phyloP scores from a whole-genome alignment of 1,284 basidiomycete species.

The Blastosporella zonata region DNA sequence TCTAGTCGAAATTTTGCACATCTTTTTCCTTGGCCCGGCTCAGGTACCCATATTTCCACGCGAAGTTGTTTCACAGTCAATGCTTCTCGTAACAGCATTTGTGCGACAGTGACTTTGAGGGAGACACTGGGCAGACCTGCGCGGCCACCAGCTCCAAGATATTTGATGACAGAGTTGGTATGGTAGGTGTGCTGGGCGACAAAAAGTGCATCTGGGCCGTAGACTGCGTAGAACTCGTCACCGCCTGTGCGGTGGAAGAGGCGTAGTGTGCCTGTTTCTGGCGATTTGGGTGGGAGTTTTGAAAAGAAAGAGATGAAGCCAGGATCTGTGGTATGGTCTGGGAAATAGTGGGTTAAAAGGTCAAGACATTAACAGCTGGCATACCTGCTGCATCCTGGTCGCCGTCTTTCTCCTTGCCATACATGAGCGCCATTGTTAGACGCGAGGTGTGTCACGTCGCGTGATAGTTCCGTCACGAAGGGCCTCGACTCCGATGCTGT shows the following conservation, averaged over 20 bases:
- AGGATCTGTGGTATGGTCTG: slow-evolving; percentile 61
- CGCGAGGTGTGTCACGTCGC: slow-evolving; percentile 17
- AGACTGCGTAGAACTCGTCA: slow-evolving; percentile 84
- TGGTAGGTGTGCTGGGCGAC: slow-evolving; percentile 86
- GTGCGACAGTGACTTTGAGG: slow-evolving; percentile 80
- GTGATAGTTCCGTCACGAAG: slow-evolving; percentile 13
- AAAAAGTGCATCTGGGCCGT: slow-evolving; percentile 86
- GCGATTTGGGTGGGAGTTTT: slow-evolving; percentile 63
- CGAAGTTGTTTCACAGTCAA: slow-evolving; percentile 88
- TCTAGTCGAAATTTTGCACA: slow-evolving; percentile 70
- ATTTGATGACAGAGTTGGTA: slow-evolving; percentile 84
- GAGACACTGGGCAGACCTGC: slow-evolving; percentile 71
- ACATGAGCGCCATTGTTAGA: slow-evolving; percentile 55
- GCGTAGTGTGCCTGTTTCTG: slow-evolving; percentile 72
- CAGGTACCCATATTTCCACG: slow-evolving; percentile 89
- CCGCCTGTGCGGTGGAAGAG: slow-evolving; percentile 69
- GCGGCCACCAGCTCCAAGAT: slow-evolving; percentile 64
- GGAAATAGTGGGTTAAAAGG: not conserved
- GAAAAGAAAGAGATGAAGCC: slow-evolving; percentile 77
- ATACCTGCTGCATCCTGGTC: slow-evolving; percentile 43
- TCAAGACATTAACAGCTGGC: not conserved
- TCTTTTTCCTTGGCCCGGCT: slow-evolving; percentile 73
- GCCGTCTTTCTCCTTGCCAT: slow-evolving; percentile 63
- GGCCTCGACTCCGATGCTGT: not conserved
- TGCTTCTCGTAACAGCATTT: slow-evolving; percentile 85